Evolutionary conservation across 805 yeast species (phyloP), one percentile per base, ranked within the genome.

Genomic region (Wickerhamomyces silvicola): DNA sequence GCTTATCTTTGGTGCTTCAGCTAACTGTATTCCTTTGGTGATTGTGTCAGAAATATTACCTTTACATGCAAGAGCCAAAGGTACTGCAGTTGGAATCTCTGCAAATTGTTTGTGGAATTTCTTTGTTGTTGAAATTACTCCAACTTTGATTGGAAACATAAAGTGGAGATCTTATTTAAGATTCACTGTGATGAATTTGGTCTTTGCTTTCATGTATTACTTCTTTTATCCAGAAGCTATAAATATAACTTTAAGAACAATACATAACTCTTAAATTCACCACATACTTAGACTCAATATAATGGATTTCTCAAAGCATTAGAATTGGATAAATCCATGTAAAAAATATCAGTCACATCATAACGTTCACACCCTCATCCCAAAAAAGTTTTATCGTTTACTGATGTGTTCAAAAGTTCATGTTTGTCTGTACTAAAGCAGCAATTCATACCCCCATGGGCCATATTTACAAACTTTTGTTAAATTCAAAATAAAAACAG

Each of bases 191-290:
- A 65, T 81, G 36, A 81, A 81, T 62, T 68, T 70, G 49, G 40
- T 65, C 28, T 79, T 75, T 62, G 56, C 75, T 33, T 83, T 85
- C 20, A 59, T 78, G 38, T 75, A 75, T 40, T 77, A 60, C 68
- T 69, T 78, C 60, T 72, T 68, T 57, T 81, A 78, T 56, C 90
- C 88, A 25, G 90, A 81, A 62, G 80, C 87, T 27, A 75, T 81
- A 20, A 85, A 86, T 30, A 70, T 85, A 54, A 67, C 81, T 23
- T 67, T 81, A 57, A 88, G 81, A 56, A 85, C 79, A 50, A 72
- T 81, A n/a, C n/a, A n/a, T n/a, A n/a, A n/a, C n/a, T n/a, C n/a
- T n/a, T n/a, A n/a, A n/a, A n/a, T n/a, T n/a, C n/a, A n/a, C n/a
- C n/a, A n/a, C n/a, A n/a, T n/a, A n/a, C n/a, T n/a, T n/a, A n/a